Percentiles rank a stretch among this genome's conserved stretches.
These are phyloP conservation scores for Arabis hirsuta DNA, from an alignment of 345 rosid species.

Conservation along the genomic window DNA sequence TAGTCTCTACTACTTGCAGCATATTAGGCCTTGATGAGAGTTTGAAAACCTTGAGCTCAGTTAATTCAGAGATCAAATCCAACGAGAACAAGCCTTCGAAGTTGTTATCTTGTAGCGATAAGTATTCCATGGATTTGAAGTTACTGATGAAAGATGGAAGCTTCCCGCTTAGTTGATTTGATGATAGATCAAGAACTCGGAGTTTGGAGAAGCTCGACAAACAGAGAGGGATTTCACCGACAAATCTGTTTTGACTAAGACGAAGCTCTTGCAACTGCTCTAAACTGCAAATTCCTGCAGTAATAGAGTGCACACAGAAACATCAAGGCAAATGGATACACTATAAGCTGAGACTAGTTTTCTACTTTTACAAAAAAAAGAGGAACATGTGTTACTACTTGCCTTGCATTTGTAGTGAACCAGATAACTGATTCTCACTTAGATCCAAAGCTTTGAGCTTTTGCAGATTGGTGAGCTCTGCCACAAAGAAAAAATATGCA, in stretches of 20 bases:
- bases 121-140: constrained; percentile 21
- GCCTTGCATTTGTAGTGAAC: constrained; percentile 22
- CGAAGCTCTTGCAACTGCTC: not conserved
- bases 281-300: constrained; percentile 10
- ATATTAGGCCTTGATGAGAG: constrained; percentile 25
- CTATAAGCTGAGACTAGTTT: not conserved
- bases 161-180: constrained; percentile 29
- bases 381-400: not conserved
- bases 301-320: not conserved
- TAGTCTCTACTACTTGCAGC: constrained; percentile 22
- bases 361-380: not conserved
- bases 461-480: constrained; percentile 23
- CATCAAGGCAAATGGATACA: constrained; percentile 3
- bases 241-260: constrained; percentile 21
- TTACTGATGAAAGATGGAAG: constrained; percentile 22
- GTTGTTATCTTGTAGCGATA: constrained; percentile 16
- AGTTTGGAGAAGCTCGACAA: constrained; percentile 21
- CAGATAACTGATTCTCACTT: constrained; percentile 18
- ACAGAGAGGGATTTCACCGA: constrained; percentile 27
- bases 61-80: not conserved
- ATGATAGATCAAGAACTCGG: constrained; percentile 35
- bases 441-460: constrained; percentile 36
- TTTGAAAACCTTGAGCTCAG: constrained; percentile 33
- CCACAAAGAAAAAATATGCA: constrained; percentile 4
- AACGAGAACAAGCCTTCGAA: constrained; percentile 32